phyloP scores from a whole-genome alignment of 2,329 filamentous ascomycete species.

The Aureobasidium sp. region DNA sequence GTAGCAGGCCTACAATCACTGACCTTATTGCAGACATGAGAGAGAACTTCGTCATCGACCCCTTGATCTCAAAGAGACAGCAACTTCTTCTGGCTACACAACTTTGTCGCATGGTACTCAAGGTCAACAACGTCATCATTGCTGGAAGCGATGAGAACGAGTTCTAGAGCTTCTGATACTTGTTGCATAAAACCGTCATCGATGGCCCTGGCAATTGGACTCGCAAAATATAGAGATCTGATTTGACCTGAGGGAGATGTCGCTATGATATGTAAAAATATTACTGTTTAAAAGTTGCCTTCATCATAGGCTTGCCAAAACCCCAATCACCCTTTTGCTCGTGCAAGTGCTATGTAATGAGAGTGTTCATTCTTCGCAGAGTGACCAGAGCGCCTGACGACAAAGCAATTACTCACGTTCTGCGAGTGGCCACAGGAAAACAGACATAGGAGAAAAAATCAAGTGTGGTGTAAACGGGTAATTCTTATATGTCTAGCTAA shows the following conservation, averaged over 20 bases:
- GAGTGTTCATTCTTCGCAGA: too few species aligned
- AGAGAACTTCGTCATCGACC: slow-evolving; percentile 96
- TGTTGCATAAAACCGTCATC: not conserved
- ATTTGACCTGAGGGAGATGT: too few species aligned
- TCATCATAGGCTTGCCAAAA: not conserved
- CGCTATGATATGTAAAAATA: not conserved
- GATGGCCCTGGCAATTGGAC: too few species aligned
- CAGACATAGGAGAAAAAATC: not conserved
- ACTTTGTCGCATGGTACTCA: slow-evolving; percentile 95
- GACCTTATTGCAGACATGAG: slow-evolving; percentile 64
- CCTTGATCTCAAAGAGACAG: slow-evolving; percentile 95
- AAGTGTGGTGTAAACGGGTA: not conserved
- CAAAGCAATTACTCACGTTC: too few species aligned
- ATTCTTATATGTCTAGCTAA: not conserved
- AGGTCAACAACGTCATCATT: slow-evolving; percentile 93
- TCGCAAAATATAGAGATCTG: too few species aligned
- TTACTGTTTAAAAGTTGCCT: slow-evolving; percentile 9
- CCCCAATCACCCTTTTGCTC: not conserved
- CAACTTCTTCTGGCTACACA: slow-evolving; percentile 94
- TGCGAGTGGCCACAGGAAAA: too few species aligned
- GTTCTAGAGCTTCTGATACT: slow-evolving; percentile 47
- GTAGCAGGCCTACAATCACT: not conserved
- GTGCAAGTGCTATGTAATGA: too few species aligned
- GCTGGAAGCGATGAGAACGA: slow-evolving; percentile 81
- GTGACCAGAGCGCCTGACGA: too few species aligned